Evolutionary conservation across 2,329 filamentous ascomycete genomes (phyloP).

Genomic region (Colletotrichum sp.): DNA sequence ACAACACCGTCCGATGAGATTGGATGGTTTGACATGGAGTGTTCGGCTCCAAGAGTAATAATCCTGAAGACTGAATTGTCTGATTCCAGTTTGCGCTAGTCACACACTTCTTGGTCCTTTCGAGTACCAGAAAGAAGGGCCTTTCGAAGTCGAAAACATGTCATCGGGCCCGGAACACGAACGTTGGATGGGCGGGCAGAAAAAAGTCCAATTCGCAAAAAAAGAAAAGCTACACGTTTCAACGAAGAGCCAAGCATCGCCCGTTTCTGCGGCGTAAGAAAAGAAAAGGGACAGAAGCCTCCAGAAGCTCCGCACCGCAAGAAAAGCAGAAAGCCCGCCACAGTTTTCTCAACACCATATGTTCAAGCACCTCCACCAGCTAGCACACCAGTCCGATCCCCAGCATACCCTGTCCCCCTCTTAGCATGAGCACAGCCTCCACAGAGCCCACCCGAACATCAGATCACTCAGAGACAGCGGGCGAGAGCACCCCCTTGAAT

Average conservation of each 20-base stretch:
- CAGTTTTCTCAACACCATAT: background rate
- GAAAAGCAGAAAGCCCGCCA: background rate
- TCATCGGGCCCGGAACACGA: background rate
- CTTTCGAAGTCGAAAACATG: background rate
- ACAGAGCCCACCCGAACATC: background rate
- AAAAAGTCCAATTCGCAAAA: background rate
- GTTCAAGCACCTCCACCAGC: background rate
- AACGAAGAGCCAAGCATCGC: background rate
- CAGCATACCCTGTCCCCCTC: background rate
- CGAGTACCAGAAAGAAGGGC: rapidly evolving
- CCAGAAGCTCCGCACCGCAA: background rate
- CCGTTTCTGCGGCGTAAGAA: background rate
- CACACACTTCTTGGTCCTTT: background rate
- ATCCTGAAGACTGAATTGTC: background rate
- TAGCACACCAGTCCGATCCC: background rate
- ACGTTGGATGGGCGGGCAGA: background rate
- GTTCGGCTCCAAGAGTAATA: background rate
- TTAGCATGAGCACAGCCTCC: background rate
- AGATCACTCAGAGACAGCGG: background rate
- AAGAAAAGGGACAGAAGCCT: background rate
- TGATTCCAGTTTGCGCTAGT: background rate
- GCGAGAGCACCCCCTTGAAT: background rate
- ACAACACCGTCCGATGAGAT: background rate
- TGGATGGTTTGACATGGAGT: background rate
- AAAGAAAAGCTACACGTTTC: background rate